Base-by-base conservation (phyloP, 2,329 filamentous ascomycete species). In the Niveomyces coronatus region DNA sequence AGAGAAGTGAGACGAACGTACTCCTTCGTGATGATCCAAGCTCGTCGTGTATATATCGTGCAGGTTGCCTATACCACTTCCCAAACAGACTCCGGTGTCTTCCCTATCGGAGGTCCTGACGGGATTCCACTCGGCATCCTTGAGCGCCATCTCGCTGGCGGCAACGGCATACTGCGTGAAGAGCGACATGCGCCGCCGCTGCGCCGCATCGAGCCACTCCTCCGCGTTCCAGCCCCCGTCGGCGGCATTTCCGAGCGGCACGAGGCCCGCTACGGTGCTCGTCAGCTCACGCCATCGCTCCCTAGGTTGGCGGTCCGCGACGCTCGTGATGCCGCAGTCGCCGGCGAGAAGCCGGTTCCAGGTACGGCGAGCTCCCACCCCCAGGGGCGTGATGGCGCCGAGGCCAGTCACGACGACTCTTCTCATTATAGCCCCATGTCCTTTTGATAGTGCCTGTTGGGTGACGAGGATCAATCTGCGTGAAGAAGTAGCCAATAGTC, bases 141-240 rank as follows among this genome's bases (percentile, higher is more conserved):
- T 61, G 36, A 98, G 65, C 0, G 91, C 91, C 71, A 96, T 91
- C 35, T 85, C 75, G 0, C 85, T 74, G 3, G 88, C 86, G 10
- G 84, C 86, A 53, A 94, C 71, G 11, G 88, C 89, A 63, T 93
- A 96, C 58, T 96, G 88, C 4, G 87, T 76, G 55, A 96, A 96
- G 17, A 67, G 71, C n/a, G 91, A 87, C 79, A 93, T 93, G 53
- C 85, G 82, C 4, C 87, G 76, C 53, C 74, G 68, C 41, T 79
- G 74, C 1, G 65, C 54, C 17, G 60, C 54, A 31, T 56, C 60
- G 35, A 77, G 52, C 70, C 74, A 80, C 47, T 78, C 68, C 9
- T 62, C 57, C 1, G 70, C 53, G 20, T 58, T 56, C 76, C 71
- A 79, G 31, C 64, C 47, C 58, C 63, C 53, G 40, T 62, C 53